Evolutionary conservation across 768 basidiomycete species (phyloP).

Genomic region (Sutorius australiensis): DNA sequence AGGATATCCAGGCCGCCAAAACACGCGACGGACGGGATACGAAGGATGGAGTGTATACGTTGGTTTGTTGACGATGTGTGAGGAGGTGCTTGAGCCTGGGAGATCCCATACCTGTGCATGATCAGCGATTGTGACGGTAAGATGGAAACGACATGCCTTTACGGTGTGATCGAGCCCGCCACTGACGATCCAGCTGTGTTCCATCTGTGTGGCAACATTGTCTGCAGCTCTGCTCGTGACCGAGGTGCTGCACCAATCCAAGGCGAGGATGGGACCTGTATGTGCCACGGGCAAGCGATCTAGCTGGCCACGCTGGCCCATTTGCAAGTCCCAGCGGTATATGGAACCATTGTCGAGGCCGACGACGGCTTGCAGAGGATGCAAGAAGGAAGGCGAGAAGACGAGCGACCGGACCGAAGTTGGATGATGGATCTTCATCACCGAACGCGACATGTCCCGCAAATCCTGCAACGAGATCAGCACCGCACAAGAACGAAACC

Average conservation of each 20-base stretch:
- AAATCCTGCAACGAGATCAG: conserved; percentile 49
- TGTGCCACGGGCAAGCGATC: conserved; percentile 76
- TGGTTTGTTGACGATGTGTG: conserved; percentile 61
- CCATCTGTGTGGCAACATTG: conserved; percentile 9
- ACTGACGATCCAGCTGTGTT: conserved; percentile 71
- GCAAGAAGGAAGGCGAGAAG: conserved; percentile 62
- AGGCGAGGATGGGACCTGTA: conserved; percentile 61
- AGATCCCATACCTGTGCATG: conserved; percentile 68
- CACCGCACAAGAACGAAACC: background rate
- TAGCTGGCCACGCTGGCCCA: conserved; percentile 69
- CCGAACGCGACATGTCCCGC: conserved; percentile 63
- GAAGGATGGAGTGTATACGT: conserved; percentile 71
- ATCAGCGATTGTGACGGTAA: background rate
- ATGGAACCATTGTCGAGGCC: conserved; percentile 71
- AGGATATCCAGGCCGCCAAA: conserved; percentile 74
- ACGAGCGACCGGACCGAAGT: conserved; percentile 64
- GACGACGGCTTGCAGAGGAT: conserved; percentile 65
- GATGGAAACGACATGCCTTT: conserved; percentile 44
- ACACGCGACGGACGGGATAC: conserved; percentile 67
- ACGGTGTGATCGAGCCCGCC: conserved; percentile 77
- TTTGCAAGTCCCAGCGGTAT: conserved; percentile 75
- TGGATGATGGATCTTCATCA: conserved; percentile 69
- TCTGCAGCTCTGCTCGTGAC: conserved; percentile 16
- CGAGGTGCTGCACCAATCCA: conserved; percentile 62
- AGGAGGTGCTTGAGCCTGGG: conserved; percentile 31